Base-by-base conservation (phyloP, 2,329 filamentous ascomycete genomes). In the Huntiella moniliformis region DNA sequence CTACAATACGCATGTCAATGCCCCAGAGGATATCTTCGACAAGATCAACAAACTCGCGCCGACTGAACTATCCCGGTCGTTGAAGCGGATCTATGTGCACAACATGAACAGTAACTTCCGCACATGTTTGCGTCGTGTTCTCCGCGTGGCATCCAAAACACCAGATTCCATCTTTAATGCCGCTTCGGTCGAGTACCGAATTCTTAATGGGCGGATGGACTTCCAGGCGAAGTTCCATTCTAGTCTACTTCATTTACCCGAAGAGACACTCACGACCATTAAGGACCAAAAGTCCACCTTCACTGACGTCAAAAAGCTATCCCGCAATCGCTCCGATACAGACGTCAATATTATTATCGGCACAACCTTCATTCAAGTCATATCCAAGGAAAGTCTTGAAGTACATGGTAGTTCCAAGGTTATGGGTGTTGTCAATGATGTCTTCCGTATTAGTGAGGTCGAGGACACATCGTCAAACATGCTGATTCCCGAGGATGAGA, bases 61-160 rank as follows among this genome's bases (percentile, higher is more conserved):
- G 0, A 65, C 66, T 0, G 77, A 82, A 53, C 57, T 81, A 38
- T 66, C 70, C 1, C 66, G 65, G 44, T 72, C 77, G 49, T 61
- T 81, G 3, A 65, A 70, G 1, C 67, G 75, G 34, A 67, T 79
- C 36, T 82, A 81, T 52, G 66, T 82, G 12, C 81, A 82, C 59
- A 82, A 82, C 55, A 81, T 81, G 76, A 82, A 82, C 54, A 79
- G 73, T 54, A 70, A 74, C 8, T 80, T 78, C 57, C 69, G 72
- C 51, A 77, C 79, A 65, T 80, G 74, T 53, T 74, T 81, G 54
- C 68, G 77, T 4, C 70, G 75, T 17, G 63, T 80, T 16, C 60
- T 82, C 13, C 67, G 74, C n/a, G 61, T 76, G 4, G 71, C 72
- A 34, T 68, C 72, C 6, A 76, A 74, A 54, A 75, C 68, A 50